Conservation (phyloP, 1,139 yeast genomes). For the Hansenula sp. region DNA sequence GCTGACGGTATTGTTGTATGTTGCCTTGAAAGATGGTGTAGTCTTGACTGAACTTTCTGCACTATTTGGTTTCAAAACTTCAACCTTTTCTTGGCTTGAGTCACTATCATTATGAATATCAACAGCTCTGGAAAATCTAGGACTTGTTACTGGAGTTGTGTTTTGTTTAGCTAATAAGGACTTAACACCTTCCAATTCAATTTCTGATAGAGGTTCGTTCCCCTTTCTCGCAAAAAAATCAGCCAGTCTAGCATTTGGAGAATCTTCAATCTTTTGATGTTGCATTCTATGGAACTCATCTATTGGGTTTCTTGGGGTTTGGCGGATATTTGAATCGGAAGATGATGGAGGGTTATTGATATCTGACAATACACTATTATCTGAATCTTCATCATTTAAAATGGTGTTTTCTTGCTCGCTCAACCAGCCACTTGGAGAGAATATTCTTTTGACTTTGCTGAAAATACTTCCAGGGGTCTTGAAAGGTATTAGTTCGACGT, state of each 20-base stretch:
- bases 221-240: slow-evolving; percentile 76
- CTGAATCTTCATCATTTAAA: neutral
- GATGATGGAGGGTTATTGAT: neutral
- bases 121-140: neutral
- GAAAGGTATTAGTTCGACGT: neutral
- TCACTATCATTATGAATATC: slow-evolving; percentile 2
- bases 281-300: slow-evolving; percentile 16
- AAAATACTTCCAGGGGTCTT: slow-evolving; percentile 21
- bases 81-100: slow-evolving; percentile 2
- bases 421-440: slow-evolving; percentile 19
- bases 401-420: slow-evolving; percentile 2
- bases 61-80: slow-evolving; percentile 8
- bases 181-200: slow-evolving; percentile 83
- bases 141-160: slow-evolving; percentile 14
- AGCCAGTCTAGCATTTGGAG: slow-evolving; percentile 60
- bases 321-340: neutral
- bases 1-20: slow-evolving; percentile 21
- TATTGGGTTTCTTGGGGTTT: slow-evolving; percentile 15
- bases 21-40: slow-evolving; percentile 31
- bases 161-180: slow-evolving; percentile 46
- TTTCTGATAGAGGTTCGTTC: slow-evolving; percentile 64
- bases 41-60: slow-evolving; percentile 7
- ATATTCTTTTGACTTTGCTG: slow-evolving; percentile 21
- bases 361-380: slow-evolving; percentile 2
- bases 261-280: slow-evolving; percentile 10